Percentiles rank a stretch among this genome's conserved stretches.
Conservation (phyloP, 2,329 filamentous ascomycete species). For the Nemania abortiva region DNA sequence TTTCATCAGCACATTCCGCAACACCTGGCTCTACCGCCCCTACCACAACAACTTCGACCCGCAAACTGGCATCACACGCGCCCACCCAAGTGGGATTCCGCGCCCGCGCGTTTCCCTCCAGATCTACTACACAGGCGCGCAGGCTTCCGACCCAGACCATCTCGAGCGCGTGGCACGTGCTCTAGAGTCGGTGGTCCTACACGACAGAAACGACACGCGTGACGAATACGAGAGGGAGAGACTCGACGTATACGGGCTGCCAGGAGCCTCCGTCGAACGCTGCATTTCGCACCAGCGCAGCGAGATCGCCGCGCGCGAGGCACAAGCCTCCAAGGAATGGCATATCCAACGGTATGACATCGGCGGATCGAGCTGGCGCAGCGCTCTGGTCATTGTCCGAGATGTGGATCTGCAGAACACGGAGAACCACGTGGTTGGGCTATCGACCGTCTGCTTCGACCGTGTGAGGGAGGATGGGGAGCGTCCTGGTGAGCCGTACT, state of each 20-base stretch:
- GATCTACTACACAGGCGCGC: conserved; percentile 23
- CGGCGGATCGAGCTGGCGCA: conserved; percentile 15
- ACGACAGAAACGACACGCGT: conserved; percentile 9
- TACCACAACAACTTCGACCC: conserved; percentile 17
- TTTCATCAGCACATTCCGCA: conserved; percentile 23
- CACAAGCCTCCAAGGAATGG: conserved; percentile 21
- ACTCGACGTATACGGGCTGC: conserved; percentile 23
- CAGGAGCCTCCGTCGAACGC: conserved; percentile 17
- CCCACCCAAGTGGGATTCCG: conserved; percentile 15
- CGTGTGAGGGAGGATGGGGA: conserved; percentile 5
- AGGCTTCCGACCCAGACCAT: conserved; percentile 20
- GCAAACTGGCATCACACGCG: conserved; percentile 18
- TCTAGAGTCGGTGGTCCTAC: conserved; percentile 15
- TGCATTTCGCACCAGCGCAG: conserved; percentile 20
- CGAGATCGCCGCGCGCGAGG: conserved; percentile 20
- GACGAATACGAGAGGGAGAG: conserved; percentile 18
- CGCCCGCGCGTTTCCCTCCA: conserved; percentile 19
- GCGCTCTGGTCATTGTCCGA: conserved; percentile 19
- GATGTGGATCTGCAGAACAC: conserved; percentile 12
- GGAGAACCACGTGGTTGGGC: conserved; percentile 13
- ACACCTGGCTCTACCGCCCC: conserved; percentile 15
- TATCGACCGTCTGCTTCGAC: conserved; percentile 15
- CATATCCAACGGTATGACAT: conserved; percentile 22
- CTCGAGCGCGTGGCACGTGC: conserved; percentile 20
- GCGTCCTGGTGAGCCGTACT: conserved; percentile 17